Conservation (phyloP, 805 yeast genomes). For the Yarrowia phangngaensis region DNA sequence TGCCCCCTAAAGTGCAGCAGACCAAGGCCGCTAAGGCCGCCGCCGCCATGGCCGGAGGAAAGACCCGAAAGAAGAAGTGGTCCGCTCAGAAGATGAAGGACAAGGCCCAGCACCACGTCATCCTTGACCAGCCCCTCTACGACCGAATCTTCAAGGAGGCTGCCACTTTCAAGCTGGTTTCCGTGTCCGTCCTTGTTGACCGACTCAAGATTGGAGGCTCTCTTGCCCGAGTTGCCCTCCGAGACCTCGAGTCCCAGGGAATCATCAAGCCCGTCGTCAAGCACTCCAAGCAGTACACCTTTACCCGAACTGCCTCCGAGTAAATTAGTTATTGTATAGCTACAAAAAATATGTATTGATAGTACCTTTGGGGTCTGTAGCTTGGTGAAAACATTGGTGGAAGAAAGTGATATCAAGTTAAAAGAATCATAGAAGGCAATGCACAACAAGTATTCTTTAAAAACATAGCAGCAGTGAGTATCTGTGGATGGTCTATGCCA, state of each 20-base stretch:
- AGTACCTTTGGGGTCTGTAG: no score
- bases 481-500: no score
- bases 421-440: no score
- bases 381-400: no score
- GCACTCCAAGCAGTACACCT: conserved; percentile 96
- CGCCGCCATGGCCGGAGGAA: conserved; percentile 99
- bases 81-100: conserved; percentile 99
- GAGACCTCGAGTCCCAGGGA: conserved; percentile 93
- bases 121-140: conserved; percentile 96
- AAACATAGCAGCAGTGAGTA: no score
- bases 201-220: conserved; percentile 99
- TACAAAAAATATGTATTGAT: conserved; percentile 25
- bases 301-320: conserved; percentile 44
- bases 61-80: conserved; percentile 99
- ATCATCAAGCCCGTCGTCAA: conserved; percentile 87
- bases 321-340: conserved; percentile 21
- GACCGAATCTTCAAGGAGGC: conserved; percentile 99
- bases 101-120: conserved; percentile 97
- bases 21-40: conserved; percentile 99
- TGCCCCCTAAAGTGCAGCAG: conserved; percentile 99
- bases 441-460: no score
- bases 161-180: conserved; percentile 97
- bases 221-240: conserved; percentile 95
- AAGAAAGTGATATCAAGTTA: no score
- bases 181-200: conserved; percentile 97